These are phyloP conservation scores for Salix koriyanagi DNA, from an alignment of 345 rosid species.

Conservation along the genomic window DNA sequence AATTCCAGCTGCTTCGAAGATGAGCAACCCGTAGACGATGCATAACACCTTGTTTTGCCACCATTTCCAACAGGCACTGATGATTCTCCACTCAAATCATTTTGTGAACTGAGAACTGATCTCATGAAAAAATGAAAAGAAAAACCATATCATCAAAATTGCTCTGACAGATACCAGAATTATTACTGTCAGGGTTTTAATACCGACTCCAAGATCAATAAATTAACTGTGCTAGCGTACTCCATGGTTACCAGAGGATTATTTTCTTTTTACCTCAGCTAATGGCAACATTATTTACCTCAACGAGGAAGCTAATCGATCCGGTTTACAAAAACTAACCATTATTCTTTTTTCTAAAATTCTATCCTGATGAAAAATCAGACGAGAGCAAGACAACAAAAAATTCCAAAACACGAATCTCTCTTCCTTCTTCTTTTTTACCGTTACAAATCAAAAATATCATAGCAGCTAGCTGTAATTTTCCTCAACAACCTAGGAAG, in stretches of 20 bases:
- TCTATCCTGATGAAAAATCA: neutral
- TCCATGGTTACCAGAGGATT: neutral
- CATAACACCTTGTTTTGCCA: constrained; percentile 27
- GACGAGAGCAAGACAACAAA: no score
- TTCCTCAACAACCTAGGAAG: neutral
- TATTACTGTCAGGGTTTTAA: neutral
- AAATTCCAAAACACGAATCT: no score
- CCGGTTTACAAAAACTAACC: no score
- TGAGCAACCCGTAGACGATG: constrained; percentile 16
- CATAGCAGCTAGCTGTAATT: neutral
- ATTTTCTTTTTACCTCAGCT: neutral
- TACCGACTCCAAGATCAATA: neutral
- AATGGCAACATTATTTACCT: neutral
- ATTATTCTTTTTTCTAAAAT: no score
- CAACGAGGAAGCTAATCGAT: no score
- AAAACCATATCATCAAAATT: neutral
- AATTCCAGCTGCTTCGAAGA: constrained; percentile 28
- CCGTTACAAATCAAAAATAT: neutral
- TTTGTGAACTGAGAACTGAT: constrained; percentile 30
- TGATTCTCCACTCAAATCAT: constrained; percentile 36
- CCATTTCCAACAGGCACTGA: constrained; percentile 25
- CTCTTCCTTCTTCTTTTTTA: no score
- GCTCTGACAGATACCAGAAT: neutral
- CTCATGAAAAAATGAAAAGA: neutral
- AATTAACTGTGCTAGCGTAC: neutral